Conservation (phyloP, 2,329 filamentous ascomycete species). For the Penicillium sp. region DNA sequence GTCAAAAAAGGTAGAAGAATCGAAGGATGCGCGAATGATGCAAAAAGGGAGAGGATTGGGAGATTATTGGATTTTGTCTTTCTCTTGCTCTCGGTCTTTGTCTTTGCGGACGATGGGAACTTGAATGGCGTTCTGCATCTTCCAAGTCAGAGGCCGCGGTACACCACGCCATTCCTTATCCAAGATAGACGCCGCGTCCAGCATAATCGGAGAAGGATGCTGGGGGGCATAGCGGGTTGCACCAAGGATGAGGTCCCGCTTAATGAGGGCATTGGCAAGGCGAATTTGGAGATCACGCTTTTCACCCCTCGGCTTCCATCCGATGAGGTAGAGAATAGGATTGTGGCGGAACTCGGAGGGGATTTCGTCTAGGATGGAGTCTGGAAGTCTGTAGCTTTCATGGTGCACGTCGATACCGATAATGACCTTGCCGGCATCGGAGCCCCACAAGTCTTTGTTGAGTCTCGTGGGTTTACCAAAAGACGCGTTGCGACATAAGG, state of each 20-base stretch:
- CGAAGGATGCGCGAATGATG: background rate
- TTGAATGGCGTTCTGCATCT: slow-evolving; percentile 36
- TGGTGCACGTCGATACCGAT: slow-evolving; percentile 31
- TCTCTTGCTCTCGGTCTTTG: slow-evolving; percentile 4
- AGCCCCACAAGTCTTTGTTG: slow-evolving; percentile 21
- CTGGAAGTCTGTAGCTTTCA: slow-evolving; percentile 9
- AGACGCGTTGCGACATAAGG: slow-evolving; percentile 30
- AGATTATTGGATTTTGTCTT: background rate
- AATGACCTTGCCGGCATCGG: slow-evolving; percentile 36
- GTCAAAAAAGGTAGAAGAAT: slow-evolving; percentile 15
- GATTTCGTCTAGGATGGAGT: slow-evolving; percentile 19
- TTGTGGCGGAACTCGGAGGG: slow-evolving; percentile 30
- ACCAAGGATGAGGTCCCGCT: slow-evolving; percentile 32
- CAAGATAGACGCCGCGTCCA: slow-evolving; percentile 36
- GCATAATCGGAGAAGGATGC: slow-evolving; percentile 32
- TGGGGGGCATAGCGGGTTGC: slow-evolving; percentile 21
- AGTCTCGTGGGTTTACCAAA: slow-evolving; percentile 12
- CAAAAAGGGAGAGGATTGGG: background rate
- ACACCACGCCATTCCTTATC: slow-evolving; percentile 34
- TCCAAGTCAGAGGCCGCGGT: slow-evolving; percentile 30
- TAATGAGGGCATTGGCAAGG: slow-evolving; percentile 29
- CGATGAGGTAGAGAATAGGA: slow-evolving; percentile 28
- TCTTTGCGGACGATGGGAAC: slow-evolving; percentile 26
- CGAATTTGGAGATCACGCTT: slow-evolving; percentile 30
- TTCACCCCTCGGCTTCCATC: slow-evolving; percentile 17